phyloP scores from a whole-genome alignment of 2,329 filamentous ascomycete genomes.

The Sphaerostilbella broomeana region DNA sequence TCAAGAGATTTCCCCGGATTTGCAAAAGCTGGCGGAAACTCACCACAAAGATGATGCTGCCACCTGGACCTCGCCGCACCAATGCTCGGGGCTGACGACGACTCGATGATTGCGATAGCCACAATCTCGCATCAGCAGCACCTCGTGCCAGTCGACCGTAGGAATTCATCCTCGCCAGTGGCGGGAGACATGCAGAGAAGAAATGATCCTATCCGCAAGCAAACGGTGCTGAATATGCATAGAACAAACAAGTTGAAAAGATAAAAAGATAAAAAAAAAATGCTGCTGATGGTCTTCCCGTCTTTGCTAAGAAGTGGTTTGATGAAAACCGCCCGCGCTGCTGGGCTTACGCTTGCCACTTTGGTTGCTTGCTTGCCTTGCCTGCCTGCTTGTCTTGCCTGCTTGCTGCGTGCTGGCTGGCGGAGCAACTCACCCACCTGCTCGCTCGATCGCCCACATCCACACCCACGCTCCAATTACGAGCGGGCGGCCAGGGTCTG shows the following conservation, averaged over 20 bases:
- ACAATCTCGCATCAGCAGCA: constrained; percentile 6
- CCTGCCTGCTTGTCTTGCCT: too few relatives aligned
- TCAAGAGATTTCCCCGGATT: neutral
- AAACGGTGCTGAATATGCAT: neutral
- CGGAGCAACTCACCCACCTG: too few relatives aligned
- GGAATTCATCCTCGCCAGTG: constrained; percentile 11
- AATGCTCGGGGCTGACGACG: constrained; percentile 8
- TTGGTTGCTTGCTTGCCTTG: too few relatives aligned
- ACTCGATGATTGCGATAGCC: constrained; percentile 8
- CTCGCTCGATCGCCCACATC: too few relatives aligned
- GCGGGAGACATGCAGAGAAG: constrained; percentile 10
- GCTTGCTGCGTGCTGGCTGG: too few relatives aligned
- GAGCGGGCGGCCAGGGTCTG: too few relatives aligned
- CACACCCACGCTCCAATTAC: too few relatives aligned
- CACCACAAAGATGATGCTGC: constrained; percentile 14
- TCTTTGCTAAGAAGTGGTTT: too few relatives aligned
- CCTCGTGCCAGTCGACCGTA: constrained; percentile 9
- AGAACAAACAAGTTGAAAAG: neutral
- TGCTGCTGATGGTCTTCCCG: too few relatives aligned
- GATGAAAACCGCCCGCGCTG: too few relatives aligned
- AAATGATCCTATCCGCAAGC: neutral
- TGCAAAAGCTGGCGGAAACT: neutral
- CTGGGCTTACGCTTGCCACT: too few relatives aligned
- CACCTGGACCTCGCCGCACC: constrained; percentile 4
- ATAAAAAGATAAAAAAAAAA: neutral